Percentiles rank a stretch among this genome's conserved stretches.
Evolutionary conservation across 2,329 filamentous ascomycete species (phyloP).

Genomic region (Elsinoe perseae): DNA sequence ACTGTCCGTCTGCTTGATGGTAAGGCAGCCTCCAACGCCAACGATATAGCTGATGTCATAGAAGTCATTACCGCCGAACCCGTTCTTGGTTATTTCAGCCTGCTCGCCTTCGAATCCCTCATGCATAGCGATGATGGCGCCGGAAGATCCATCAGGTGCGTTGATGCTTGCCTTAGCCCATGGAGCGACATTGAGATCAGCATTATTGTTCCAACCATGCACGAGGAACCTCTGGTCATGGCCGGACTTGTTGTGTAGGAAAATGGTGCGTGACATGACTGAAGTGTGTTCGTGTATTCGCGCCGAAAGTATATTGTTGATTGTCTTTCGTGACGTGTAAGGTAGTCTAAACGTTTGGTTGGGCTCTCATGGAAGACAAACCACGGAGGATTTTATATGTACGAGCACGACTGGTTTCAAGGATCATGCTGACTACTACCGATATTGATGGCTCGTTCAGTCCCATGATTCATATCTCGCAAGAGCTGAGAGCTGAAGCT

Average conservation of each 20-base stretch:
- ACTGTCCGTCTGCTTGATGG: constrained; percentile 31
- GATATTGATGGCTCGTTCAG: too few species aligned
- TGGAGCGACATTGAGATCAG: constrained; percentile 29
- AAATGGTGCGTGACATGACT: constrained; percentile 22
- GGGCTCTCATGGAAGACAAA: too few species aligned
- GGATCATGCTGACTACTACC: too few species aligned
- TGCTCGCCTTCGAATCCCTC: constrained; percentile 35
- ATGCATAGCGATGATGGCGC: constrained; percentile 36
- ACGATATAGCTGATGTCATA: constrained; percentile 32
- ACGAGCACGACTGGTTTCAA: too few species aligned
- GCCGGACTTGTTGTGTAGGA: constrained; percentile 32
- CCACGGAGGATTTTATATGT: too few species aligned
- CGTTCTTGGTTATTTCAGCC: constrained; percentile 36
- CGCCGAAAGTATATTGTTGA: too few species aligned
- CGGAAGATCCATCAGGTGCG: constrained; percentile 32
- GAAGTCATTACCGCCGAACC: constrained; percentile 30
- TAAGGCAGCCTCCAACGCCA: constrained; percentile 37
- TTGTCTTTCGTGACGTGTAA: too few species aligned
- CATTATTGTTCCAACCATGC: constrained; percentile 33
- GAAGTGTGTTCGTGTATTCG: too few species aligned
- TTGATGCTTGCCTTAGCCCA: constrained; percentile 17
- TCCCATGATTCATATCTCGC: too few species aligned
- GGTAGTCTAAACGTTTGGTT: too few species aligned
- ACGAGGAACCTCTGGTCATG: constrained; percentile 33
- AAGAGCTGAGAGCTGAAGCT: too few species aligned